A percentile compares a stretch with the other conserved stretches of the same genome.
These are phyloP conservation scores for Carex scoparia DNA, from an alignment of 176 grass and related monocot genomes.

Conservation along the genomic window DNA sequence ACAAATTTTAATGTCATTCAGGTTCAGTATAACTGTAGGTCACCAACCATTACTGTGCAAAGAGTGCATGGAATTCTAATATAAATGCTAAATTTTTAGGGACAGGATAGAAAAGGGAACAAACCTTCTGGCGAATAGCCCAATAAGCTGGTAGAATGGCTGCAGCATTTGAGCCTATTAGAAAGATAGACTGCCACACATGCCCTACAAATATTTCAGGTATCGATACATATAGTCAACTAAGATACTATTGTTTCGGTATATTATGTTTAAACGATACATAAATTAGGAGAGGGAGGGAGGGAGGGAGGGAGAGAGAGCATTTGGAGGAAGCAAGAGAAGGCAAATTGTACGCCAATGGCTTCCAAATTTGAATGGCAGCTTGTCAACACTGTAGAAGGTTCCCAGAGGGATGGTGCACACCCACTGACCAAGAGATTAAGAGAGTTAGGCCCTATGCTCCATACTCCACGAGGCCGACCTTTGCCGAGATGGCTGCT, in stretches of 20 bases:
- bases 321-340: too few species aligned
- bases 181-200: conserved; percentile 87
- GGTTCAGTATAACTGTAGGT: neutral
- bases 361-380: too few species aligned
- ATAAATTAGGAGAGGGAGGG: neutral
- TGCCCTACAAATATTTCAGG: conserved; percentile 55
- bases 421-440: too few species aligned
- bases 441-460: too few species aligned
- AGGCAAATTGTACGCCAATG: too few species aligned
- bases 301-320: too few species aligned
- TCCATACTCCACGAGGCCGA: too few species aligned
- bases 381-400: too few species aligned
- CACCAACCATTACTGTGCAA: neutral
- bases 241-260: neutral
- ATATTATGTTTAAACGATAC: neutral
- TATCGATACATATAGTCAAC: neutral
- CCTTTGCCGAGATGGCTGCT: too few species aligned
- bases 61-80: neutral
- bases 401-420: too few species aligned
- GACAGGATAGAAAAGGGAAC: conserved; percentile 18
- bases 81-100: neutral
- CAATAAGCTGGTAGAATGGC: conserved; percentile 85
- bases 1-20: conserved; percentile 18
- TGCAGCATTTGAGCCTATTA: conserved; percentile 89
- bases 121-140: conserved; percentile 81